Conservation (phyloP, 2,329 filamentous ascomycete genomes). For the Cladosporium sp. region DNA sequence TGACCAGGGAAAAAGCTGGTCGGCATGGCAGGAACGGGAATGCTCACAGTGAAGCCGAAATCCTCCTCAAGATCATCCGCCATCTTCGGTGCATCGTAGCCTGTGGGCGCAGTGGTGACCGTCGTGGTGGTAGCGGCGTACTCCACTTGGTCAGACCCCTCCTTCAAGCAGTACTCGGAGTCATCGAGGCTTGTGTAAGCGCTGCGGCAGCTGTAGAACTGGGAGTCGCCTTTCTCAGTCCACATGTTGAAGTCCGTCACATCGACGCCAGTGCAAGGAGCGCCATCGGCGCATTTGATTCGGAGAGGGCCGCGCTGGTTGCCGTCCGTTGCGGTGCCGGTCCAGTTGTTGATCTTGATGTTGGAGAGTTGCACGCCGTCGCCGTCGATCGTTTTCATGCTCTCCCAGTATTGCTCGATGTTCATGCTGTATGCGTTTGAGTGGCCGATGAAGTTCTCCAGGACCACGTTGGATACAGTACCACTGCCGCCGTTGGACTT, state of each 20-base stretch:
- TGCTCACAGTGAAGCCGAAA: constrained; percentile 33
- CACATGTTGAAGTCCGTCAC: constrained; percentile 52
- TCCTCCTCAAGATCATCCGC: constrained; percentile 26
- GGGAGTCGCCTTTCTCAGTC: constrained; percentile 42
- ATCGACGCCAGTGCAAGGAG: constrained; percentile 51
- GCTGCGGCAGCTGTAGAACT: constrained; percentile 45
- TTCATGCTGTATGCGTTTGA: constrained; percentile 56
- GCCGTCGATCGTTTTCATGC: constrained; percentile 40
- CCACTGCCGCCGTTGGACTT: constrained; percentile 58
- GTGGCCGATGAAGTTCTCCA: constrained; percentile 59
- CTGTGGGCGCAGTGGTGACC: constrained; percentile 33
- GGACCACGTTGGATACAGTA: constrained; percentile 45
- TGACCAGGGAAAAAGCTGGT: constrained; percentile 37
- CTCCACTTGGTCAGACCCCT: constrained; percentile 19
- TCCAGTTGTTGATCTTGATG: constrained; percentile 54
- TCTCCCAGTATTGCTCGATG: constrained; percentile 52
- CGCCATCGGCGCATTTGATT: constrained; percentile 46
- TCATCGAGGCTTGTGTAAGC: constrained; percentile 39
- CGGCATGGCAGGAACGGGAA: constrained; percentile 40
- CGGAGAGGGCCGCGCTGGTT: constrained; percentile 50
- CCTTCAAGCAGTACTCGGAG: constrained; percentile 40
- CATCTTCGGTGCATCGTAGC: constrained; percentile 38
- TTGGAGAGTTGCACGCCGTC: constrained; percentile 51
- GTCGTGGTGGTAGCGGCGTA: constrained; percentile 35
- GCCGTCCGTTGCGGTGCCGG: constrained; percentile 50